phyloP scores from a whole-genome alignment of 2,329 filamentous ascomycete genomes.

The Penicillium sp. region DNA sequence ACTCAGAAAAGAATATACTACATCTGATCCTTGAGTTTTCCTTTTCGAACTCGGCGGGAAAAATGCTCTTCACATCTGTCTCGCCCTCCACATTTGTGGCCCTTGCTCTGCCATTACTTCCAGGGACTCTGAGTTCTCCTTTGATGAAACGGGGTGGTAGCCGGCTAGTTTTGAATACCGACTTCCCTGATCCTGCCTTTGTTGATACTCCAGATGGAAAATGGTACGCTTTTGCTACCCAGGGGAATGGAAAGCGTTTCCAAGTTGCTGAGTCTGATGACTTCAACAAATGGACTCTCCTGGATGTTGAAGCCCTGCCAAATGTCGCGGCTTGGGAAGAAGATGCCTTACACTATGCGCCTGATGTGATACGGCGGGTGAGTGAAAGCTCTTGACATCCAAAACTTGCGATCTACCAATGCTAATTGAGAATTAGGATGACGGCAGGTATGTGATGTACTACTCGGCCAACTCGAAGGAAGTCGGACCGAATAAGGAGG shows the following conservation, averaged over 20 bases:
- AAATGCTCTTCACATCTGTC: constrained; percentile 10
- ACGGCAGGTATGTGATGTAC: constrained; percentile 64
- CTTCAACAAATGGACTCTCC: constrained; percentile 53
- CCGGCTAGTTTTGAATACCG: constrained; percentile 36
- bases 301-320: constrained; percentile 61
- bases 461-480: constrained; percentile 55
- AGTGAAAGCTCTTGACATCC: constrained; percentile 5
- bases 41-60: background rate
- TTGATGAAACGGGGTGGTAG: constrained; percentile 23
- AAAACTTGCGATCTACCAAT: background rate
- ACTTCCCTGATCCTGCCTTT: constrained; percentile 52
- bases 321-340: constrained; percentile 58
- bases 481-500: constrained; percentile 29
- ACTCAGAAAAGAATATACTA: background rate
- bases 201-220: constrained; percentile 51
- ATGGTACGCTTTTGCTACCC: constrained; percentile 65
- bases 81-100: constrained; percentile 12
- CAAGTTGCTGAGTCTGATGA: constrained; percentile 58
- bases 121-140: constrained; percentile 23
- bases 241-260: constrained; percentile 55
- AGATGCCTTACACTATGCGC: constrained; percentile 62
- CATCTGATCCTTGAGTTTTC: background rate
- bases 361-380: constrained; percentile 59
- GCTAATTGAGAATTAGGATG: constrained; percentile 27
- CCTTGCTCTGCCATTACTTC: constrained; percentile 14